Conservation (phyloP, 139 green algal genomes). For the Spirogloea muscicola region DNA sequence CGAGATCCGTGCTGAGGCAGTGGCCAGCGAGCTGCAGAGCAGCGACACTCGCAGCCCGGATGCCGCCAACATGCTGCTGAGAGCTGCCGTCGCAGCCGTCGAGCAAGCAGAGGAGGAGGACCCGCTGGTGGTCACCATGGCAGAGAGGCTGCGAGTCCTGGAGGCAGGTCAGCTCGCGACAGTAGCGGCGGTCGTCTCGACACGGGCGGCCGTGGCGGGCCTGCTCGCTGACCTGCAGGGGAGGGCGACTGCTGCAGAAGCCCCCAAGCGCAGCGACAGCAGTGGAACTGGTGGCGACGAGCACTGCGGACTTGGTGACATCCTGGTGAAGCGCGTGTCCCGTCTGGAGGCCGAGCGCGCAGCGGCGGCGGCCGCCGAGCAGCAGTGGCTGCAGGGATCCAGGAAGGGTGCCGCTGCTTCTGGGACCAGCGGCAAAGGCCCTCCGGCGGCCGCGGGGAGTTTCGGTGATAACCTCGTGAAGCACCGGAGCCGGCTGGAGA, state of each 20-base stretch:
- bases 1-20: not conserved
- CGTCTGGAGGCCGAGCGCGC: conserved; percentile 38
- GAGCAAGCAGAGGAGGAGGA: not conserved
- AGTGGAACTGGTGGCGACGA: not conserved
- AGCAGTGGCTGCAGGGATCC: no score
- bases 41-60: no score
- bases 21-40: not conserved
- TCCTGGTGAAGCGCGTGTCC: conserved; percentile 38
- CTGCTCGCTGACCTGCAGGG: conserved; percentile 20
- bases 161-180: conserved; percentile 4
- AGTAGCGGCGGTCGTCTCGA: conserved; percentile 22
- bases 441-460: not conserved
- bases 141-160: conserved; percentile 1
- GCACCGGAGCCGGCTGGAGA: conserved; percentile 29
- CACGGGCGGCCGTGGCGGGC: conserved; percentile 10
- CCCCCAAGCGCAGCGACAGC: no score
- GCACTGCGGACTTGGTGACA: conserved; percentile 16
- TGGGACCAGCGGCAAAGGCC: not conserved
- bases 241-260: no score
- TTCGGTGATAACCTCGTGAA: conserved; percentile 30
- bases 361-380: no score
- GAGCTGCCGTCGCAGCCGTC: no score
- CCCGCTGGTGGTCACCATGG: conserved; percentile 27
- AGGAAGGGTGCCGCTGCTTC: not conserved
- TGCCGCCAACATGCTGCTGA: no score